Conservation (phyloP, 1,284 basidiomycete species). For the Cyathus olla region DNA sequence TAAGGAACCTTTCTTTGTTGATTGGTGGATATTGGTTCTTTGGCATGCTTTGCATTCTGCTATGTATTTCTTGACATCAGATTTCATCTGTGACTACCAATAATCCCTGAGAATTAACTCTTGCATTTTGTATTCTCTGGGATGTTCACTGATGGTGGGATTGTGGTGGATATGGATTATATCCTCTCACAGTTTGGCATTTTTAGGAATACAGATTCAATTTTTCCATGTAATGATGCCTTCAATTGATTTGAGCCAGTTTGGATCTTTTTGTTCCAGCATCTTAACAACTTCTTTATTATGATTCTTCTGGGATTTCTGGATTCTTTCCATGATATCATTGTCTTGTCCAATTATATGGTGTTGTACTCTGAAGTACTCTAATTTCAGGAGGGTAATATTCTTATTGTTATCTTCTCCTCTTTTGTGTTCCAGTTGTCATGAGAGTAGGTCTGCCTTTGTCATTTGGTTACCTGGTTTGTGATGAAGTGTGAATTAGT, state of each 20-base stretch:
- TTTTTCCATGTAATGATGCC: slow-evolving; percentile 10
- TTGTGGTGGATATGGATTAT: slow-evolving; percentile 42
- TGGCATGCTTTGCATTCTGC: slow-evolving; percentile 51
- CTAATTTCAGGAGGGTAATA: slow-evolving; percentile 30
- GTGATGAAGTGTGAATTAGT: slow-evolving; percentile 49
- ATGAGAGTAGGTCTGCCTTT: slow-evolving; percentile 52
- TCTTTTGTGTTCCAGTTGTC: slow-evolving; percentile 42
- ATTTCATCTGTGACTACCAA: slow-evolving; percentile 55
- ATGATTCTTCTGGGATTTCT: slow-evolving; percentile 8
- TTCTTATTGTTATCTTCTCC: slow-evolving; percentile 41
- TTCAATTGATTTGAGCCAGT: neutral
- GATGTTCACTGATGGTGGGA: slow-evolving; percentile 45
- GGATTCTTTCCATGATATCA: slow-evolving; percentile 8
- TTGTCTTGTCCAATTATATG: slow-evolving; percentile 9
- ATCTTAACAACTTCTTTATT: neutral
- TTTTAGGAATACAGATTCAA: slow-evolving; percentile 27
- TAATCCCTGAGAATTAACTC: slow-evolving; percentile 48
- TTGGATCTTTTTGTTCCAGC: slow-evolving; percentile 11
- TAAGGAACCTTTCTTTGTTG: slow-evolving; percentile 4
- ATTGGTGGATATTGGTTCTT: slow-evolving; percentile 36
- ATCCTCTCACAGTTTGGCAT: slow-evolving; percentile 18
- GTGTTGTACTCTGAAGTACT: slow-evolving; percentile 14
- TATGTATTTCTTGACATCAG: slow-evolving; percentile 44
- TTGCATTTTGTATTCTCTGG: slow-evolving; percentile 48
- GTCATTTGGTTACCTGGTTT: slow-evolving; percentile 44